Base-by-base conservation (phyloP, 257 asterid genomes). In the Lithospermum erythrorhizon region DNA sequence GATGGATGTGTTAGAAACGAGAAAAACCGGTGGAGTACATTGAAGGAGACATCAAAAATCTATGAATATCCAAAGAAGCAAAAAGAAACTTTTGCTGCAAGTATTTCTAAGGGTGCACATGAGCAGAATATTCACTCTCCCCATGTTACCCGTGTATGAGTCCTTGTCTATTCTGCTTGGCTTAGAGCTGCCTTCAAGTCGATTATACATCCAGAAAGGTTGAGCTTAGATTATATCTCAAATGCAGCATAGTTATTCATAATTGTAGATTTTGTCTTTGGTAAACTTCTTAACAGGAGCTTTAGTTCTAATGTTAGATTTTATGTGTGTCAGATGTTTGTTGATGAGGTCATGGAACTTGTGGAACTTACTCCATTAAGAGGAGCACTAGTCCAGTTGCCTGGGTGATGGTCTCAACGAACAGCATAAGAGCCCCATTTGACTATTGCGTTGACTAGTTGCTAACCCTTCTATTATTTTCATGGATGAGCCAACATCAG, bases 391-490 rank as follows among this genome's bases (percentile, higher is more conserved):
- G 95, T 87, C 5, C 95, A 93, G 21, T 66, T 89, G 62, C 95
- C 95, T 1, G 94, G 95, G 8, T 27, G 78, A 70, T 57, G 95
- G 95, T 9, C 87, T 89, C 24, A 89, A 91, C 3, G 97, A 86
- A 79, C 97, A 86, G 63, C 75, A 95, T 13, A 89, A 89, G 77
- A 70, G 97, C 73, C 77, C n/a, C n/a, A n/a, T n/a, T n/a, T 90
- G 45, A 90, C 96, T 1, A 74, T 89, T 25, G 97, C 97, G 95
- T 89, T 21, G 97, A 89, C 93, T 89, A 0, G 97, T 84, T 29
- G 97, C 95, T n/a, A n/a, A n/a, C n/a, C n/a, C n/a, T n/a, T n/a
- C n/a, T n/a, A n/a, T n/a, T n/a, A n/a, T n/a, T n/a, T n/a, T n/a
- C n/a, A n/a, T n/a, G n/a, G n/a, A n/a, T n/a, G n/a, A n/a, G n/a